Evolutionary conservation across 2,329 filamentous ascomycete species (phyloP), one percentile per base, ranked within the genome.

Genomic region (Calonectria pteridis): DNA sequence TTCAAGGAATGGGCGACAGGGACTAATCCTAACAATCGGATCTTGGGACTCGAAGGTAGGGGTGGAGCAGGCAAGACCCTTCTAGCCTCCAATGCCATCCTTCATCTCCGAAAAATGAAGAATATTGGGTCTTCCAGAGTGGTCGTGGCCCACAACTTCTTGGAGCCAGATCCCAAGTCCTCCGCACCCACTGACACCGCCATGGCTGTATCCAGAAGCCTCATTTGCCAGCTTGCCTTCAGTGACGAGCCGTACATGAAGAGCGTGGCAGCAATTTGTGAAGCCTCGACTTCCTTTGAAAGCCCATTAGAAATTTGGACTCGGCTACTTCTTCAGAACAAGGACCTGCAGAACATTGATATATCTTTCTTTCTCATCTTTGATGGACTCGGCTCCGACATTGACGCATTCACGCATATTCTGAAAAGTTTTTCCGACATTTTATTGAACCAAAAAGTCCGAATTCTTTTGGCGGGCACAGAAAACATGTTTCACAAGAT

Each of bases 361-460:
- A 81, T 80, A 1, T 81, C 77, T 1, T 84, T 84, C 70, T 83
- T 82, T 71, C 67, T 84, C 23, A 80, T 84, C 49, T 78, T 84
- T 20, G 83, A 84, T 51, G 80, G 79, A 0, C 55, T 82, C 3
- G 77, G 81, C 28, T 65, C 62, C 6, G 74, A 80, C 5, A 73
- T 83, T 28, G 49, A 69, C 18, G 29, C 29, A 1, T 63, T 80
- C 29, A 40, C 80, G 1, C 73, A 71, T 26, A 64, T 84, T 6
- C 72, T 84, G 5, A 71, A 80, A 37, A 79, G 49, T 66, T 71
- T 83, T 20, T 76, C 74, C 11, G 71, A 69, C 9, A 66, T 73
- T 4, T 3, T 70, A 10, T 75, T 79, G 11, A 63, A 76, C 29
- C 74, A 75, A 23, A 78, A 78, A 46, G 74, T 78, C 35, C 79